Conservation (phyloP, 2,329 filamentous ascomycete species). For the Aspergillus carbonarius region DNA sequence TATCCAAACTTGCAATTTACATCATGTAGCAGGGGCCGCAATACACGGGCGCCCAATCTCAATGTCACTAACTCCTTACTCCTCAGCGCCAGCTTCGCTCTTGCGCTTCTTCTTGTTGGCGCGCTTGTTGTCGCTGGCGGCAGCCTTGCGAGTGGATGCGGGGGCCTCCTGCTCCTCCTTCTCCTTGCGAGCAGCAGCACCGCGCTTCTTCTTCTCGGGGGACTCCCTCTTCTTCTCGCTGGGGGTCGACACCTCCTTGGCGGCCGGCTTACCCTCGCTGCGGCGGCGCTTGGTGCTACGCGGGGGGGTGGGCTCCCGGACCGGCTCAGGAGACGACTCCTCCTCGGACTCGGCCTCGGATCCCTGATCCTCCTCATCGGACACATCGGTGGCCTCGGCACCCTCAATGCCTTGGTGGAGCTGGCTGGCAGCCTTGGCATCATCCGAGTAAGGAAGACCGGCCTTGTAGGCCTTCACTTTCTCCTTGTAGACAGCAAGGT, state of each 20-base stretch:
- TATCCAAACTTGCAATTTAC: slow-evolving; percentile 3
- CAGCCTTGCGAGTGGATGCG: slow-evolving; percentile 30
- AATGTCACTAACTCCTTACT: slow-evolving; percentile 14
- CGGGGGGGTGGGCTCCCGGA: slow-evolving; percentile 45
- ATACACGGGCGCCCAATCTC: neutral
- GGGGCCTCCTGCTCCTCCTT: slow-evolving; percentile 28
- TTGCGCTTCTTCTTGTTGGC: slow-evolving; percentile 48
- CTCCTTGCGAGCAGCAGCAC: slow-evolving; percentile 25
- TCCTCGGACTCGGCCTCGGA: slow-evolving; percentile 32
- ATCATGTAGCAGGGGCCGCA: neutral
- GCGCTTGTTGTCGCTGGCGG: slow-evolving; percentile 35
- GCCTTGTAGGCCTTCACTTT: slow-evolving; percentile 59
- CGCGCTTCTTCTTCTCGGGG: slow-evolving; percentile 37
- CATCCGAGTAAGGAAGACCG: slow-evolving; percentile 44
- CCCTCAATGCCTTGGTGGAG: slow-evolving; percentile 44
- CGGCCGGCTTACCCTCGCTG: slow-evolving; percentile 36
- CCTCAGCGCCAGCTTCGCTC: slow-evolving; percentile 38
- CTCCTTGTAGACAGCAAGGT: slow-evolving; percentile 57
- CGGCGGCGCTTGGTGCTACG: slow-evolving; percentile 47
- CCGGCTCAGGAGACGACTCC: slow-evolving; percentile 38
- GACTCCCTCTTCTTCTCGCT: slow-evolving; percentile 25
- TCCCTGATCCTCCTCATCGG: slow-evolving; percentile 18
- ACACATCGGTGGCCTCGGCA: slow-evolving; percentile 31
- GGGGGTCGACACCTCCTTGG: slow-evolving; percentile 31
- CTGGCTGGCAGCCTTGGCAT: slow-evolving; percentile 44